These are phyloP conservation scores for Tylopilus cervinicoccineus DNA, from an alignment of 768 basidiomycete species.

Conservation along the genomic window DNA sequence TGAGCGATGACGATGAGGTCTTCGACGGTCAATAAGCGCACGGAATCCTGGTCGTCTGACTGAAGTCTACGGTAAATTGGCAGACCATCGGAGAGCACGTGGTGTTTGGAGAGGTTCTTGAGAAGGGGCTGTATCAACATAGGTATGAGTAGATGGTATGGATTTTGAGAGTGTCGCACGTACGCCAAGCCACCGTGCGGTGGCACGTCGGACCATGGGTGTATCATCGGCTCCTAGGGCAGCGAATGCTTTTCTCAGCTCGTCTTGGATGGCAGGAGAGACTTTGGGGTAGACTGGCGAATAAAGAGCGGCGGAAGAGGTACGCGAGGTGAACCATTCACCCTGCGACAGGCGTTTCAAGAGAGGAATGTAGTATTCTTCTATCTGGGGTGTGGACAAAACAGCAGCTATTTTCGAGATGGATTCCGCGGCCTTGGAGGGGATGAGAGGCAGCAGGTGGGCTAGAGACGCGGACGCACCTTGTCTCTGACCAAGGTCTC, in stretches of 20 bases:
- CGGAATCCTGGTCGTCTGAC: conserved; percentile 96
- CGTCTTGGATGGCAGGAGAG: conserved; percentile 70
- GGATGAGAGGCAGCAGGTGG: neutral
- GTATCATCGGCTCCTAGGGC: conserved; percentile 90
- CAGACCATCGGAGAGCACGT: conserved; percentile 83
- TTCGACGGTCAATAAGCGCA: conserved; percentile 91
- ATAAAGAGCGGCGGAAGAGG: conserved; percentile 92
- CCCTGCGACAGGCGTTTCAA: conserved; percentile 84
- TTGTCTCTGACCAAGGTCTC: conserved; percentile 98
- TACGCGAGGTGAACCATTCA: conserved; percentile 99
- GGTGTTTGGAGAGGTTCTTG: conserved; percentile 71
- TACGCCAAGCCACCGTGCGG: conserved; percentile 95
- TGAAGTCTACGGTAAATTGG: conserved; percentile 93
- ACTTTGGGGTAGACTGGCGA: conserved; percentile 85
- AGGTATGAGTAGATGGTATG: conserved; percentile 11
- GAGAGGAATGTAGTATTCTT: conserved; percentile 89
- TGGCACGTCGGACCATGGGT: conserved; percentile 96
- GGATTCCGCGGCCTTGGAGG: conserved; percentile 83
- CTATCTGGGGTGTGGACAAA: conserved; percentile 75
- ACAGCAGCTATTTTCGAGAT: conserved; percentile 84
- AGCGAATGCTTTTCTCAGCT: conserved; percentile 81
- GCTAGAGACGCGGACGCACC: conserved; percentile 42
- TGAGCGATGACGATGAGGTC: conserved; percentile 91
- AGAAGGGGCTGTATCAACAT: conserved; percentile 58
- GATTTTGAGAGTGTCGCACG: conserved; percentile 31